Percentiles rank a stretch among this genome's conserved stretches.
Evolutionary conservation across 129 eudicot genomes (phyloP).

Genomic region (Smallanthus sonchifolius): DNA sequence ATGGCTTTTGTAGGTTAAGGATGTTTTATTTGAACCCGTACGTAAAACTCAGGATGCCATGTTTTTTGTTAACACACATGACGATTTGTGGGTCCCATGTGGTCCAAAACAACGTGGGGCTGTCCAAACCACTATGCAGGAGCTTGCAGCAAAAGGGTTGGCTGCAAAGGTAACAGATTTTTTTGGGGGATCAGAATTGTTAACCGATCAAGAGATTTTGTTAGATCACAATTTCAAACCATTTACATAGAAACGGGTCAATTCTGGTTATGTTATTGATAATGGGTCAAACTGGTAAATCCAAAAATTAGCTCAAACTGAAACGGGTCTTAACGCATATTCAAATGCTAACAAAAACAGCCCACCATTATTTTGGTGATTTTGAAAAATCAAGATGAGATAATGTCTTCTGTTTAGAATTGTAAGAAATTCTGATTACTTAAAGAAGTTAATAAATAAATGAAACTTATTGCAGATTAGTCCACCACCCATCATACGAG

Average conservation of each 20-base stretch:
- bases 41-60: conserved; percentile 99
- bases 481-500: conserved; percentile 89
- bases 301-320: not conserved
- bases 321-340: not conserved
- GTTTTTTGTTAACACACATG: conserved; percentile 69
- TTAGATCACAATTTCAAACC: not conserved
- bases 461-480: conserved; percentile 48
- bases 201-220: not conserved
- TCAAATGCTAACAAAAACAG: not conserved
- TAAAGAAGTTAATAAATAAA: not conserved
- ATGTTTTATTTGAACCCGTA: conserved; percentile 96
- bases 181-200: not conserved
- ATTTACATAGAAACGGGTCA: not conserved
- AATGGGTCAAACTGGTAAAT: not conserved
- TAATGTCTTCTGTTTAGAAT: not conserved
- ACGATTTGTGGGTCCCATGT: conserved; percentile 88
- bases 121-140: conserved; percentile 89
- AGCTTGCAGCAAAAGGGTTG: conserved; percentile 84
- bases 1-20: conserved; percentile 67
- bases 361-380: not conserved
- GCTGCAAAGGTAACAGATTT: conserved; percentile 67
- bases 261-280: not conserved
- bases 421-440: not conserved
- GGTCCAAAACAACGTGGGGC: conserved; percentile 97
- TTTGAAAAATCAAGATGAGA: not conserved